Evolutionary conservation across 2,329 filamentous ascomycete species (phyloP).

Genomic region (Hawksworthiomyces lignivorus): DNA sequence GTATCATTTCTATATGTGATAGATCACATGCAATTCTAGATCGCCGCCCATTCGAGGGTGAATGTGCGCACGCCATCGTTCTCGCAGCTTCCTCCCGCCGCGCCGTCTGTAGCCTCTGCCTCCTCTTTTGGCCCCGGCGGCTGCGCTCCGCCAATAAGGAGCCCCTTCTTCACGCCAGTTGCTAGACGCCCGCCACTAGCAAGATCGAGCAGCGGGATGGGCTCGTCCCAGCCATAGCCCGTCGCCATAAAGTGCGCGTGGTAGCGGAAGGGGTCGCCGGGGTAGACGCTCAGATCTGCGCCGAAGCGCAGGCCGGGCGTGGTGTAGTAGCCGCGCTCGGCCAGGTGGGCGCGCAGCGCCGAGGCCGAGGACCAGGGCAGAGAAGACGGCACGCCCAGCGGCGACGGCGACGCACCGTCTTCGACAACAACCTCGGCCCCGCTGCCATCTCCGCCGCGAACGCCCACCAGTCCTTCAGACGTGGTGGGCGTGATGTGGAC

Average conservation of each 20-base stretch:
- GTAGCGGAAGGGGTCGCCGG: slow-evolving; percentile 87
- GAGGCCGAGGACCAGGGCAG: slow-evolving; percentile 3
- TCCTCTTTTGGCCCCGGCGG: slow-evolving; percentile 11
- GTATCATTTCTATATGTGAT: slow-evolving; percentile 1
- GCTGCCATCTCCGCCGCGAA: not conserved
- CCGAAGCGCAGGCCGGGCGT: slow-evolving; percentile 92
- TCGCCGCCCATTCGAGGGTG: slow-evolving; percentile 88
- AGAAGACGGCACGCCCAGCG: not conserved
- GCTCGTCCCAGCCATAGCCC: slow-evolving; percentile 79
- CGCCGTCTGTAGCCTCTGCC: not conserved
- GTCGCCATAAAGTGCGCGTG: slow-evolving; percentile 90
- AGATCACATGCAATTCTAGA: slow-evolving; percentile 30
- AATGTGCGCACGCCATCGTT: slow-evolving; percentile 55
- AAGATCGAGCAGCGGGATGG: slow-evolving; percentile 76
- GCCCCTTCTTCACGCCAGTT: slow-evolving; percentile 94
- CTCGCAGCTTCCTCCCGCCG: not conserved
- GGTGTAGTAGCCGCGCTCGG: slow-evolving; percentile 73
- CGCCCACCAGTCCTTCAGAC: slow-evolving; percentile 25
- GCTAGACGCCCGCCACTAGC: slow-evolving; percentile 81
- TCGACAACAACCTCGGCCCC: too few relatives aligned
- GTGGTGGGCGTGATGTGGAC: slow-evolving; percentile 32
- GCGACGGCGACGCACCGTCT: too few relatives aligned
- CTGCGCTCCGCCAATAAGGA: slow-evolving; percentile 68
- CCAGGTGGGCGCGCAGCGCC: slow-evolving; percentile 71
- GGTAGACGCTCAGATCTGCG: slow-evolving; percentile 89